Base-by-base conservation (phyloP, 805 yeast species). In the Candida quercuum region DNA sequence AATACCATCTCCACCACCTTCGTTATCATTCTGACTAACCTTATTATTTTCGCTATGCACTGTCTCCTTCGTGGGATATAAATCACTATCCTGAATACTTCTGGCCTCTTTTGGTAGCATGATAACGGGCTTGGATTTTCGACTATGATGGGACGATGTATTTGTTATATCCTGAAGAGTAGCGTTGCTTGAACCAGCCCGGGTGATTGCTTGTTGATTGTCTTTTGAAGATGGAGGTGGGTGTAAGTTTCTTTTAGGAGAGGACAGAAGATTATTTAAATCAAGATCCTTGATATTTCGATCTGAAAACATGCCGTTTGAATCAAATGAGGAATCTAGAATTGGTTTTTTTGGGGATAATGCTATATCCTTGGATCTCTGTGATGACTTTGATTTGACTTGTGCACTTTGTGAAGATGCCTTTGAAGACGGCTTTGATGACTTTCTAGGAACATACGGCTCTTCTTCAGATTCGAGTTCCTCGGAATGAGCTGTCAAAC, bases 301-400 rank as follows among this genome's bases (percentile, higher is more conserved):
- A 1, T 36, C 14, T 1, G 52, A 35, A 19, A 54, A 52, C 24
- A 50, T 6, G 19, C 43, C 56, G 11, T 47, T 41, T 9, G 35
- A 39, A 24, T 46, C 43, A 32, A 42, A 45, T 1, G 58, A 54
- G 21, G 52, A 47, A 25, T 54, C 57, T 27, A 54, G 28, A 5
- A 54, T 43, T 9, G 27, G 14, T 15, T 26, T 30, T 14, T 26
- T 32, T 14, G 38, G 36, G n/a, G 41, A 30, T 7, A 41, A 34
- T 11, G 29, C 9, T 6, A 20, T 16, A 28, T 40, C 13, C n/a
- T 34, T 11, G 25, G 14, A 17, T n/a, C 16, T 17, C 9, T 15
- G 27, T 9, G 36, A 18, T 4, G 44, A 32, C 15, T 10, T 17
- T 10, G 38, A 24, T 13, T 32, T 32, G 6, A 18, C 15, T 15